Base-by-base conservation (phyloP, 2,329 filamentous ascomycete species). In the Metarhizium rileyi region DNA sequence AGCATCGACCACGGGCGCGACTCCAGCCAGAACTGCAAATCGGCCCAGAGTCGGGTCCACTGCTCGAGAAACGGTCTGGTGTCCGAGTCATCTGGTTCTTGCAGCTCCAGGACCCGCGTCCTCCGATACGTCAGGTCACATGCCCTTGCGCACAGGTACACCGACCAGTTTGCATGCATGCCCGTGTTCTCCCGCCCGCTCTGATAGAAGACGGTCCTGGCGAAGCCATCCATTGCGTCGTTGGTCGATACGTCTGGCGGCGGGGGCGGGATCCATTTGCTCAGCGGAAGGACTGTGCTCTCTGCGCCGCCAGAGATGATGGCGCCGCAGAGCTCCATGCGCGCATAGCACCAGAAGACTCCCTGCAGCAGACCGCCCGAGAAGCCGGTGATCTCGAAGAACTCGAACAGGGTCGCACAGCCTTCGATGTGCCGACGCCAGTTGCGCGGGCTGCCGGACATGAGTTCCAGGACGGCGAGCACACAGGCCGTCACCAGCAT, bases 341-440 rank as follows among this genome's bases (percentile, higher is more conserved):
- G 67, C 0, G 73, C 75, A 56, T 77, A 80, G 54, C 75, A 78
- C 76, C 76, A 80, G 53, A 80, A 80, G 0, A 80, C 65, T 0
- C 75, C 76, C 54, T 77, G 74, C 5, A 68, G 66, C 3, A 76
- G 69, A n/a, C 63, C 63, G 10, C 62, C 63, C 3, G 61, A 63
- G 51, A 65, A 65, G 0, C 77, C 77, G 35, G 74, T 69, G 5
- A 80, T 73, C 2, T 67, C 69, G 50, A 73, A 70, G 1, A 73
- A 69, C 51, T 73, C 69, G 22, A 80, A 72, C 1, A 80, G 59
- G 1, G 73, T 69, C 1, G 77, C 75, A 53, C 76, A 79, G 0
- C 77, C 77, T 48, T 80, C 76, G 3, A 80, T 59, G 59, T 80
- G 77, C 1, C 73, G 69, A 8, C 71, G 64, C 77, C 77, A 80